Evolutionary conservation across 1,284 basidiomycete species (phyloP).

Genomic region (Moesziomyces aphidis): DNA sequence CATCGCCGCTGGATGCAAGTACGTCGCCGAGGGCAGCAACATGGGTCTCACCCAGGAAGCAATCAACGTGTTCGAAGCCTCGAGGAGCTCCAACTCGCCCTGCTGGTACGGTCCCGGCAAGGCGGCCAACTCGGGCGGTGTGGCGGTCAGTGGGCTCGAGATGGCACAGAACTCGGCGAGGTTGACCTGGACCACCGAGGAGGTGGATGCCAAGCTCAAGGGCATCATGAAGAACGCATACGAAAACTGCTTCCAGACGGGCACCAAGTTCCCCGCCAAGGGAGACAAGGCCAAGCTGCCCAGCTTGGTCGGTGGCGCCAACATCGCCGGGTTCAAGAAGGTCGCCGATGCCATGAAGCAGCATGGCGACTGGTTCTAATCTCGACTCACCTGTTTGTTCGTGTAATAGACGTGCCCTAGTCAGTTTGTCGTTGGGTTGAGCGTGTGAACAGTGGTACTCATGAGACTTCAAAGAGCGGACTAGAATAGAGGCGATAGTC

Average conservation of each 20-base stretch:
- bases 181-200: conserved; percentile 75
- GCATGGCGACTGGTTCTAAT: conserved; percentile 62
- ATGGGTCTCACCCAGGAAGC: conserved; percentile 72
- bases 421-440: too few species aligned
- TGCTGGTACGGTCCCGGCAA: conserved; percentile 60
- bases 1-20: conserved; percentile 77
- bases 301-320: conserved; percentile 78
- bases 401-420: too few species aligned
- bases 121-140: conserved; percentile 66
- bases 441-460: too few species aligned
- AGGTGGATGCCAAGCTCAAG: conserved; percentile 80
- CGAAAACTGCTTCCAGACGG: conserved; percentile 75
- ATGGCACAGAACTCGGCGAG: conserved; percentile 78
- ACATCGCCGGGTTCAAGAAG: conserved; percentile 77
- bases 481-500: too few species aligned
- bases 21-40: conserved; percentile 83
- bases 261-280: conserved; percentile 75
- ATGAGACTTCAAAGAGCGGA: too few species aligned
- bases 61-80: conserved; percentile 78
- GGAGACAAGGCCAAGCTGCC: conserved; percentile 70
- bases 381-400: too few species aligned
- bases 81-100: conserved; percentile 67
- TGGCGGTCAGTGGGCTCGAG: conserved; percentile 77
- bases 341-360: conserved; percentile 59
- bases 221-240: conserved; percentile 81